phyloP scores from a whole-genome alignment of 139 green algal species.

The Tetradesmus lagerheimii region DNA sequence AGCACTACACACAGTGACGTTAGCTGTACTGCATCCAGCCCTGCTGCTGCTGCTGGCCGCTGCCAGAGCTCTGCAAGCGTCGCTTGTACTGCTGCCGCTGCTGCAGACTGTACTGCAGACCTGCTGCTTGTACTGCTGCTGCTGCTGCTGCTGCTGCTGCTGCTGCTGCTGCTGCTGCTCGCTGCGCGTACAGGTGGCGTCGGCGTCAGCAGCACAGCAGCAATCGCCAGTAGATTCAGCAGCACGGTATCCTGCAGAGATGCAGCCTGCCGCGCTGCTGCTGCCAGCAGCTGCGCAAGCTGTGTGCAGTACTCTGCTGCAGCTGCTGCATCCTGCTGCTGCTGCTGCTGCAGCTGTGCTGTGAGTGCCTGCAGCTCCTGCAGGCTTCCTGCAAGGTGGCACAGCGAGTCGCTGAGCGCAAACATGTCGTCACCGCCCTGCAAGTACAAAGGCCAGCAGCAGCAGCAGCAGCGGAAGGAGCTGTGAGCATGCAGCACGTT shows the following conservation, averaged over 20 bases:
- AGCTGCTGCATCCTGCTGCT: conserved; percentile 4
- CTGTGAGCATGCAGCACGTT: too few relatives aligned
- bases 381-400: conserved; percentile 30
- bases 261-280: neutral
- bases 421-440: conserved; percentile 31
- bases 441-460: neutral
- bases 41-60: neutral
- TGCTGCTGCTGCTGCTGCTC: conserved; percentile 10
- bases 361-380: conserved; percentile 35
- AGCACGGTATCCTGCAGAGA: neutral
- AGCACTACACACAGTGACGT: conserved; percentile 38
- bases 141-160: conserved; percentile 9
- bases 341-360: conserved; percentile 26
- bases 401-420: neutral
- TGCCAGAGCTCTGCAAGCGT: neutral
- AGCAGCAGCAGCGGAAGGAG: neutral
- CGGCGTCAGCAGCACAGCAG: conserved; percentile 20
- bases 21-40: neutral
- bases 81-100: neutral
- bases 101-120: conserved; percentile 11
- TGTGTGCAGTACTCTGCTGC: neutral
- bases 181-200: neutral
- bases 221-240: conserved; percentile 33
- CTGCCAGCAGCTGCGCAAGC: conserved; percentile 17
- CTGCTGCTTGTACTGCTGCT: conserved; percentile 32